phyloP scores from a whole-genome alignment of 1,284 basidiomycete species.

The Cryptococcus sp. region DNA sequence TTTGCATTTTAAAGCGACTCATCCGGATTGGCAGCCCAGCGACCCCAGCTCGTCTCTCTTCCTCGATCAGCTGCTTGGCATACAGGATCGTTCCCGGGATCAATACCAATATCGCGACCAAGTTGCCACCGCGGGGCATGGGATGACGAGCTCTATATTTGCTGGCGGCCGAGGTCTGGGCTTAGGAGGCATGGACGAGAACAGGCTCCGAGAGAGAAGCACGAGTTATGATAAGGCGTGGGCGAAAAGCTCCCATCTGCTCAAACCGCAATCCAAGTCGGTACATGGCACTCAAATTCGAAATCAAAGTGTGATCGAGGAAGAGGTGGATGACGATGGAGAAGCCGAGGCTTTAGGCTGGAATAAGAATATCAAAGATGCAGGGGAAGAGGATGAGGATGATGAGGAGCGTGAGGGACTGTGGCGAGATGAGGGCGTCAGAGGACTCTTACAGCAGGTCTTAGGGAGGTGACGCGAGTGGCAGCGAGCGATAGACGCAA shows the following conservation, averaged over 20 bases:
- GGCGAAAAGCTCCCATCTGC: slow-evolving; percentile 25
- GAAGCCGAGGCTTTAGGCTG: slow-evolving; percentile 10
- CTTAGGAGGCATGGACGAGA: slow-evolving; percentile 19
- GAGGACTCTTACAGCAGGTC: slow-evolving; percentile 48
- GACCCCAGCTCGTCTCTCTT: slow-evolving; percentile 84
- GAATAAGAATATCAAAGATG: slow-evolving; percentile 17
- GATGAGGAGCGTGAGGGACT: slow-evolving; percentile 29
- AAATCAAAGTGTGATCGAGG: slow-evolving; percentile 22
- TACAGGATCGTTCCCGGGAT: slow-evolving; percentile 34
- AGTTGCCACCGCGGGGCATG: neutral
- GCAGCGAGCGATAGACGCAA: neutral
- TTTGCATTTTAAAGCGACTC: slow-evolving; percentile 91
- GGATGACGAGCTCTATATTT: slow-evolving; percentile 17
- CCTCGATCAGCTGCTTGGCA: slow-evolving; percentile 75
- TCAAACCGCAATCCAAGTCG: slow-evolving; percentile 9
- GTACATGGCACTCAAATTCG: slow-evolving; percentile 1
- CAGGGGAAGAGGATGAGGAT: slow-evolving; percentile 19
- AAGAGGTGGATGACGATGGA: slow-evolving; percentile 20
- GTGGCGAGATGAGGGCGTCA: slow-evolving; percentile 43
- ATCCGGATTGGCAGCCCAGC: slow-evolving; percentile 89
- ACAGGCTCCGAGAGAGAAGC: slow-evolving; percentile 18
- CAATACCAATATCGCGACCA: slow-evolving; percentile 1
- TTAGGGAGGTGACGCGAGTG: slow-evolving; percentile 30
- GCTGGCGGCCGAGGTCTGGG: slow-evolving; percentile 19
- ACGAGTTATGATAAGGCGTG: slow-evolving; percentile 29